phyloP scores from a whole-genome alignment of 106 monocot genomes.

The Hemerocallis citrina region DNA sequence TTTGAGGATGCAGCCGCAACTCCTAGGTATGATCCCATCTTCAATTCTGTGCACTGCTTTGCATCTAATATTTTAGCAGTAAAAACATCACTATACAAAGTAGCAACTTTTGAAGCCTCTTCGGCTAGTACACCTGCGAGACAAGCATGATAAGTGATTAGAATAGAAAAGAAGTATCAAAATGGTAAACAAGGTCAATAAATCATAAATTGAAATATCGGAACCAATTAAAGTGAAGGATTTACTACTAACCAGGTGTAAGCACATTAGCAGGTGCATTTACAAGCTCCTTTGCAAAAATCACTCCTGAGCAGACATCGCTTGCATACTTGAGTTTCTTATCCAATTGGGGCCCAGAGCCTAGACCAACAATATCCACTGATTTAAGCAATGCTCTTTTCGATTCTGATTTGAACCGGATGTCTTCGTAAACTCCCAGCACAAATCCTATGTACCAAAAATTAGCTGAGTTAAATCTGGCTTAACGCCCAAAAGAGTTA shows the following conservation, averaged over 20 bases:
- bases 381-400: conserved; percentile 47
- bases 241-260: conserved; percentile 56
- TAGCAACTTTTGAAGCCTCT: conserved; percentile 74
- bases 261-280: conserved; percentile 92
- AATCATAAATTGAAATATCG: not conserved
- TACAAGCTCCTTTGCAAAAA: conserved; percentile 71
- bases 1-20: conserved; percentile 83
- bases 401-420: conserved; percentile 64
- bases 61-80: conserved; percentile 69
- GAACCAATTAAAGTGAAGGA: not conserved
- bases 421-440: conserved; percentile 64
- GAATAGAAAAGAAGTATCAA: not conserved
- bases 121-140: conserved; percentile 61
- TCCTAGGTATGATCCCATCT: conserved; percentile 84
- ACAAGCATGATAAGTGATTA: not conserved
- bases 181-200: too few relatives aligned
- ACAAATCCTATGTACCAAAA: conserved; percentile 34
- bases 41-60: conserved; percentile 65
- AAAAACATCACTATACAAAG: conserved; percentile 57
- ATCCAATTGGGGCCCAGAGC: conserved; percentile 39
- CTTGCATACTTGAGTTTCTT: conserved; percentile 55
- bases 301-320: conserved; percentile 58
- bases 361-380: conserved; percentile 70
- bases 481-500: not conserved
- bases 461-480: not conserved